A percentile compares a stretch with the other conserved stretches of the same genome.
These are phyloP conservation scores for Penicillium sp. DNA, from an alignment of 2,329 filamentous ascomycete genomes.

Conservation along the genomic window DNA sequence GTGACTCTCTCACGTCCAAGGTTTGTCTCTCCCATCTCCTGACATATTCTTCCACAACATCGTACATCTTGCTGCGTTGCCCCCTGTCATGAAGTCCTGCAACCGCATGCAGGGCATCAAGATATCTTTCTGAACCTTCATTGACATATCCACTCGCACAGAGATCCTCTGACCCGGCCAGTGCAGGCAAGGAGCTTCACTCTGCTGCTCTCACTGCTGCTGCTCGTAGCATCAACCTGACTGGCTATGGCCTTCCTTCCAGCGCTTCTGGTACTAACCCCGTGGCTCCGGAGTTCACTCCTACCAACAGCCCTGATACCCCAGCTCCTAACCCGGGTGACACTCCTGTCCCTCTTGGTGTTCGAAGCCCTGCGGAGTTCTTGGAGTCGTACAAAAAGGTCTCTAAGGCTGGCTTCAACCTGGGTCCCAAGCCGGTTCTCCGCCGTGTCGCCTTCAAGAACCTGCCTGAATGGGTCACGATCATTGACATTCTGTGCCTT, in stretches of 20 bases:
- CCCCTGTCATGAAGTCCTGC: too few relatives aligned
- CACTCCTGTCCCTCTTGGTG: background rate
- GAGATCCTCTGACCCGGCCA: too few relatives aligned
- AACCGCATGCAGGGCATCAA: too few relatives aligned
- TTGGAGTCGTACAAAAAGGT: background rate
- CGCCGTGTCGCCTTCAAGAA: constrained; percentile 39
- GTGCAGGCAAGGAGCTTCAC: too few relatives aligned
- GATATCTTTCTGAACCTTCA: too few relatives aligned
- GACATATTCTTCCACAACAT: too few relatives aligned
- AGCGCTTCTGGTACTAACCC: background rate
- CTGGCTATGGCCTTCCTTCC: background rate
- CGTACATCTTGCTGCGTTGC: too few relatives aligned
- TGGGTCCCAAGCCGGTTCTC: constrained; percentile 5
- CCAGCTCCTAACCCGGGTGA: background rate
- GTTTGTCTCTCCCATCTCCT: too few relatives aligned
- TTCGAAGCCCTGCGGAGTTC: constrained; percentile 1
- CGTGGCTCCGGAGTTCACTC: background rate
- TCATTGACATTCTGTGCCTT: constrained; percentile 40
- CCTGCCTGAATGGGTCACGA: constrained; percentile 39
- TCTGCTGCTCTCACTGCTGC: too few relatives aligned
- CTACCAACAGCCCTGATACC: background rate
- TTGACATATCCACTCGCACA: too few relatives aligned
- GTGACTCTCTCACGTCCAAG: too few relatives aligned
- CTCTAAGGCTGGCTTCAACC: background rate
- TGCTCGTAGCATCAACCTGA: too few relatives aligned